phyloP scores from a whole-genome alignment of 2,329 filamentous ascomycete genomes.

The Colletotrichum filicis region DNA sequence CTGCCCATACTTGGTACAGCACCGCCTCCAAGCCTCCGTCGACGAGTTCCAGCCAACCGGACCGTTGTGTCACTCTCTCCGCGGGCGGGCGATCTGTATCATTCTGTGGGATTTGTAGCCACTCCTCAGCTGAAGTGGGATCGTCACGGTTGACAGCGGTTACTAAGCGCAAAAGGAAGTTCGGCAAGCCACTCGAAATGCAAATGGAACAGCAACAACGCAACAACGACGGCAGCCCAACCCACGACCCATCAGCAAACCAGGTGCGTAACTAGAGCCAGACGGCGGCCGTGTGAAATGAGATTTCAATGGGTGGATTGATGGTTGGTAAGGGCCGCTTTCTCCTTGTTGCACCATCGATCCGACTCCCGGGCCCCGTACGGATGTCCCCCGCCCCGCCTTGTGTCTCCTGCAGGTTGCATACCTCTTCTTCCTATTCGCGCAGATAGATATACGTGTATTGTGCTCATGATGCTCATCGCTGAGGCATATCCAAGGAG shows the following conservation, averaged over 20 bases:
- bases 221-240: background rate
- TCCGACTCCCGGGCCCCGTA: background rate
- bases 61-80: background rate
- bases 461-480: background rate
- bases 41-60: background rate
- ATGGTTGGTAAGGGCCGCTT: background rate
- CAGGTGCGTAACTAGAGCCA: background rate
- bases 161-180: slow-evolving; percentile 5
- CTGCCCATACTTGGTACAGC: background rate
- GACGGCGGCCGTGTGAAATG: background rate
- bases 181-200: background rate
- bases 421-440: background rate
- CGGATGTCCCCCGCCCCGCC: slow-evolving; percentile 6
- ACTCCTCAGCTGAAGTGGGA: slow-evolving; percentile 26
- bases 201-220: background rate
- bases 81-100: background rate
- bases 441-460: background rate
- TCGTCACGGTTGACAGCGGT: background rate
- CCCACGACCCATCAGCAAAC: background rate
- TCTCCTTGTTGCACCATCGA: background rate
- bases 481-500: background rate
- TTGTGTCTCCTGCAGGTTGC: background rate
- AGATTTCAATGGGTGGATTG: background rate
- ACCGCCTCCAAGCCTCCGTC: slow-evolving; percentile 5
- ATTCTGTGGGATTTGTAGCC: background rate